Percentiles rank a stretch among this genome's conserved stretches.
phyloP scores from a whole-genome alignment of 371 early-diverging fungal species.

The Mucor piriformis region DNA sequence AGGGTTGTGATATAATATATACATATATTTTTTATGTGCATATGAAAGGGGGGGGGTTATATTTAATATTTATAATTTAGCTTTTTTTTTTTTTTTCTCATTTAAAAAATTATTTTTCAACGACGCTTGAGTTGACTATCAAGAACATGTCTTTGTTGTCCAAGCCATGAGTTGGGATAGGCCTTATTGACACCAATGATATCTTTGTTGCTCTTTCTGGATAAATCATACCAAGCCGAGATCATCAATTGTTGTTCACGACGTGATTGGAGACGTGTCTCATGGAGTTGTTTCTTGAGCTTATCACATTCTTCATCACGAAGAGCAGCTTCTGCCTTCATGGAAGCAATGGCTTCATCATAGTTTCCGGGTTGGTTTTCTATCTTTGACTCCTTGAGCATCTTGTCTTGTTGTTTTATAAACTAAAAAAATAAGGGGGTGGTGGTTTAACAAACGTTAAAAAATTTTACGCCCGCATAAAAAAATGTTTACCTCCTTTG shows the following conservation, averaged over 20 bases:
- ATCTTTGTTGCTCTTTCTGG: constrained; percentile 51
- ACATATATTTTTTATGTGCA: too few relatives aligned
- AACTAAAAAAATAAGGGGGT: constrained; percentile 18
- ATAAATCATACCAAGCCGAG: constrained; percentile 78
- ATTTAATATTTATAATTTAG: neutral
- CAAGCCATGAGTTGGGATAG: constrained; percentile 73
- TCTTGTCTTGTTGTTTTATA: constrained; percentile 63
- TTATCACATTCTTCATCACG: constrained; percentile 72
- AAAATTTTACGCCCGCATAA: neutral
- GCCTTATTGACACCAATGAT: constrained; percentile 44
- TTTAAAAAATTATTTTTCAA: constrained; percentile 24
- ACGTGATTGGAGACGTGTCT: constrained; percentile 56
- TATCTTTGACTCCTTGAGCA: constrained; percentile 36
- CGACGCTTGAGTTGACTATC: constrained; percentile 63
- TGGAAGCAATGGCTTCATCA: constrained; percentile 73
- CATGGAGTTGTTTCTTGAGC: constrained; percentile 64
- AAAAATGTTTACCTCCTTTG: constrained; percentile 62
- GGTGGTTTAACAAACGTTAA: neutral
- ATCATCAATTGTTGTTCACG: constrained; percentile 77
- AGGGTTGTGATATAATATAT: neutral
- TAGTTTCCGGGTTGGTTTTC: constrained; percentile 34
- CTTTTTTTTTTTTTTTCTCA: neutral
- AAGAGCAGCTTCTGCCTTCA: constrained; percentile 62
- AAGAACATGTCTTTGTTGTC: constrained; percentile 65
- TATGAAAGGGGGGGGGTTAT: too few relatives aligned